A percentile compares a stretch with the other conserved stretches of the same genome.
Conservation (phyloP, 495 filamentous ascomycete species). For the Daldinia childiae region DNA sequence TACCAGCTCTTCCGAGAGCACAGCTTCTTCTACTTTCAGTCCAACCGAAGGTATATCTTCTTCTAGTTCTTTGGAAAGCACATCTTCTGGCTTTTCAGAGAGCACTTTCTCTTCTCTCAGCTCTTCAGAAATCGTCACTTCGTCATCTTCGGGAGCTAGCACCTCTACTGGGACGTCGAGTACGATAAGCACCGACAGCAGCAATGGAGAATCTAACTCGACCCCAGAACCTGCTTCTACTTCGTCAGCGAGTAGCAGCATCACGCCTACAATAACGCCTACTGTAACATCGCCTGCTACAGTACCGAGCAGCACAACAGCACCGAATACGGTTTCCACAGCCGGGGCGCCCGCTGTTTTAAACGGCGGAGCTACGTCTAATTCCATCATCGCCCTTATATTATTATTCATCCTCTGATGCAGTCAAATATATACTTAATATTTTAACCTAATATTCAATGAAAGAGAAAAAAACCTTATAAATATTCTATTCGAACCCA, state of each 20-base stretch:
- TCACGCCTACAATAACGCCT: slow-evolving; percentile 14
- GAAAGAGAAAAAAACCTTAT: slow-evolving; percentile 4
- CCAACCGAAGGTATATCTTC: not conserved
- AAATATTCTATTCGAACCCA: slow-evolving; percentile 33
- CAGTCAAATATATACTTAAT: slow-evolving; percentile 16
- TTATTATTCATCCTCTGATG: slow-evolving; percentile 30
- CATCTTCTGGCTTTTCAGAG: slow-evolving; percentile 7
- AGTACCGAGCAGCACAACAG: slow-evolving; percentile 16
- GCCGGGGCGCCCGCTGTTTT: slow-evolving; percentile 13
- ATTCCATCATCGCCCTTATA: slow-evolving; percentile 23
- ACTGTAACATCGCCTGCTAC: slow-evolving; percentile 26
- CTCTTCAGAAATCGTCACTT: slow-evolving; percentile 4
- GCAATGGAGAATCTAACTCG: slow-evolving; percentile 16
- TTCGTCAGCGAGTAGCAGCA: slow-evolving; percentile 7
- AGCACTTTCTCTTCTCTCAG: slow-evolving; percentile 3
- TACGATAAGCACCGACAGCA: slow-evolving; percentile 1
- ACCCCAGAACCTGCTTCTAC: slow-evolving; percentile 10
- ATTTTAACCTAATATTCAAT: slow-evolving; percentile 6
- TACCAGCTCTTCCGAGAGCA: slow-evolving; percentile 3
- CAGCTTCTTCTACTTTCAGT: slow-evolving; percentile 7
- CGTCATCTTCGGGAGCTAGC: not conserved
- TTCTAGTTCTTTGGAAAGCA: slow-evolving; percentile 11
- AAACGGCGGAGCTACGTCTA: slow-evolving; percentile 7
- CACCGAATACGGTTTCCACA: slow-evolving; percentile 25
- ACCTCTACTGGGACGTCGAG: slow-evolving; percentile 20